Evolutionary conservation across 805 yeast genomes (phyloP), one percentile per base, ranked within the genome.

Genomic region (Ogataea zsoltii): DNA sequence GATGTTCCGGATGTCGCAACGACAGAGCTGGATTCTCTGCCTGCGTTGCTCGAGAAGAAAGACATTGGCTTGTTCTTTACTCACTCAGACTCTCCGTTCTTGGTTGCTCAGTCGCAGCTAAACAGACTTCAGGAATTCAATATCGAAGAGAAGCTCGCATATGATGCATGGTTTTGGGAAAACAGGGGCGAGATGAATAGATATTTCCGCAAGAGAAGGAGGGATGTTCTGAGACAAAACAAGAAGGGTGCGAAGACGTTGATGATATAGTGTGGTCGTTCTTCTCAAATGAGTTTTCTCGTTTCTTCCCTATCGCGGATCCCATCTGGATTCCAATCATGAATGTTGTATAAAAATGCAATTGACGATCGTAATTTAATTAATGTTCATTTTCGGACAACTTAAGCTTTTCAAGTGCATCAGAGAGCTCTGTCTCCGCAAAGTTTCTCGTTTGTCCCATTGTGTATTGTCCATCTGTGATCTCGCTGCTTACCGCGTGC

Each of bases 51-150:
- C 33, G 40, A 15, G 16, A 44, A 38, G 17, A 71, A 61, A 53
- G 65, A 65, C 32, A 58, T 67, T 82, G 88, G 7, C 69, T 90
- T 29, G n/a, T 91, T 92, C 64, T 92, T 95, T 76, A 69, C 84
- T 2, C 97, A 92, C 62, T 69, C 74, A 11, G 85, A 85, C 15
- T 91, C 97, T 0, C 97, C 97, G 0, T 92, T 88, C 67, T 70
- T 92, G 51, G 79, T 78, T 41, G 83, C 97, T 0, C 98, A 91
- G 66, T 75, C 96, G 0, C 96, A 87, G 62, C 63, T 89, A 38
- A 78, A 77, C 47, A 84, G 81, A 56, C 54, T 85, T 29, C 71
- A 76, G 7, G 57, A 62, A n/a, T 64, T 72, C 26, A 50, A 57
- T 14, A 46, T 54, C 1, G 57, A 54, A 12, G 63, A 60, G 11